Percentiles rank a stretch among this genome's conserved stretches.
phyloP scores from a whole-genome alignment of 148 eudicot species.

The Arbutus unedo region DNA sequence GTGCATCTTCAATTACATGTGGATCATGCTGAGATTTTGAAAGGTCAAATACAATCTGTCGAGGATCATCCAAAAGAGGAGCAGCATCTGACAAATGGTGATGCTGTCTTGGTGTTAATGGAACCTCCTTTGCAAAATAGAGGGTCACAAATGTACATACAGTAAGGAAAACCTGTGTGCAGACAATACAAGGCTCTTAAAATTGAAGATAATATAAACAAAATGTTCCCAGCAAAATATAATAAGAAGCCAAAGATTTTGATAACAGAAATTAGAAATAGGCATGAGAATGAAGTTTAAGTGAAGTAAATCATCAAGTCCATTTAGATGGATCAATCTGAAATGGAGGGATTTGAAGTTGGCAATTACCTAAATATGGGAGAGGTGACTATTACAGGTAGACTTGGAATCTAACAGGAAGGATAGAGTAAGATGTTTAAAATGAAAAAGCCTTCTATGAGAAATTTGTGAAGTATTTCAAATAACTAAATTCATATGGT shows the following conservation, averaged over 20 bases:
- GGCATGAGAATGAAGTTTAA: not conserved
- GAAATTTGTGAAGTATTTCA: too few relatives aligned
- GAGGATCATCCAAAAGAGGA: conserved; percentile 63
- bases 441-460: too few relatives aligned
- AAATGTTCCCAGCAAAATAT: not conserved
- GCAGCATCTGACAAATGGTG: conserved; percentile 63
- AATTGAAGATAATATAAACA: not conserved
- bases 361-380: too few relatives aligned
- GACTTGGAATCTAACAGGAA: too few relatives aligned
- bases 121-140: conserved; percentile 87
- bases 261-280: not conserved
- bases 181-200: conserved; percentile 9
- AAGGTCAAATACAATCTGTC: conserved; percentile 33
- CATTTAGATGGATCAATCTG: too few relatives aligned
- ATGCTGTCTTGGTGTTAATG: conserved; percentile 44
- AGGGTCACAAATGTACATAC: conserved; percentile 86
- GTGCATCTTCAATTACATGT: conserved; percentile 24
- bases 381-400: too few relatives aligned
- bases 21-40: conserved; percentile 38
- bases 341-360: too few relatives aligned
- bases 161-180: conserved; percentile 62
- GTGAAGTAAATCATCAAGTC: not conserved
- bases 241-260: not conserved
- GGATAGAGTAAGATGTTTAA: too few relatives aligned
- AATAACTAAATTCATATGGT: too few relatives aligned